Conservation (phyloP, 1,284 basidiomycete genomes). For the Ustilago sp. region DNA sequence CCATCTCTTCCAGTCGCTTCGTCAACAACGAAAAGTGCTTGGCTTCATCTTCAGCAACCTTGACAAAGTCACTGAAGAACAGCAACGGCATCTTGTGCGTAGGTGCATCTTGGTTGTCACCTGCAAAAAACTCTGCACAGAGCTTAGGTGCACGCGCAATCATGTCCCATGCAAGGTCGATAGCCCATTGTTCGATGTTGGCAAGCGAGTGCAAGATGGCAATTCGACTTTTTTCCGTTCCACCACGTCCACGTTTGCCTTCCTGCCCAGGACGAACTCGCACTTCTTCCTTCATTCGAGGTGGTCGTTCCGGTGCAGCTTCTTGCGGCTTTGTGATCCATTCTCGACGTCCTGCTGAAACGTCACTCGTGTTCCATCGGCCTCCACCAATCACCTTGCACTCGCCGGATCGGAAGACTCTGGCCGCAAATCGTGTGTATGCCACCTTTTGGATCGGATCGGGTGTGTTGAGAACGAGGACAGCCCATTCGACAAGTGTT, state of each 20-base stretch:
- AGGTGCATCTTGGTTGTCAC: slow-evolving; percentile 24
- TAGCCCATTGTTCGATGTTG: slow-evolving; percentile 90
- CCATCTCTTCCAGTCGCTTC: slow-evolving; percentile 73
- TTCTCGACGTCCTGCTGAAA: slow-evolving; percentile 14
- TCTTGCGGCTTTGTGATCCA: slow-evolving; percentile 53
- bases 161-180: slow-evolving; percentile 73
- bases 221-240: slow-evolving; percentile 76
- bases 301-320: slow-evolving; percentile 78
- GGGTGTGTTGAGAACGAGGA: slow-evolving; percentile 79
- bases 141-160: slow-evolving; percentile 75
- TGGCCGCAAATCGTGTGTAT: slow-evolving; percentile 78
- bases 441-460: slow-evolving; percentile 79
- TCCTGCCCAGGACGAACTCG: slow-evolving; percentile 77
- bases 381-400: slow-evolving; percentile 76
- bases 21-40: slow-evolving; percentile 75
- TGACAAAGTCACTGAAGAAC: slow-evolving; percentile 69
- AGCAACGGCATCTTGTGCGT: slow-evolving; percentile 56
- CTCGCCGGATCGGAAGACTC: slow-evolving; percentile 78
- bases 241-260: slow-evolving; percentile 74
- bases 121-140: slow-evolving; percentile 44
- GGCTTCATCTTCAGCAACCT: slow-evolving; percentile 80
- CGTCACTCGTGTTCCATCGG: slow-evolving; percentile 33
- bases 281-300: slow-evolving; percentile 72
- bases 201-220: slow-evolving; percentile 84
- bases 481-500: slow-evolving; percentile 81